Evolutionary conservation across 129 eudicot species (phyloP).

Genomic region (Centaurea solstitialis): DNA sequence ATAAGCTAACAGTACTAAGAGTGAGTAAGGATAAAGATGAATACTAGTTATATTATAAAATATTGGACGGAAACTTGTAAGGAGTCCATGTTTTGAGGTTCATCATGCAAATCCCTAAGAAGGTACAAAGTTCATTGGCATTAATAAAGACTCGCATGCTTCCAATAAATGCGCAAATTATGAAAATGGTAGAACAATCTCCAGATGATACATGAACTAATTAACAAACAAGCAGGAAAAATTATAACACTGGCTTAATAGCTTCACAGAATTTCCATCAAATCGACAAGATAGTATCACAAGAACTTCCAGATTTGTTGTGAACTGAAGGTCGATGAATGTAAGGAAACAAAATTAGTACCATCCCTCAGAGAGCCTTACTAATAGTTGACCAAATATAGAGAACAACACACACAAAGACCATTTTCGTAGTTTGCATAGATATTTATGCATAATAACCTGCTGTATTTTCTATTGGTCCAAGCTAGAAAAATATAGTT

Average conservation of each 20-base stretch:
- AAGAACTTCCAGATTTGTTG: background rate
- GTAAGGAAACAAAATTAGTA: background rate
- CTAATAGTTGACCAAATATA: conserved; percentile 1
- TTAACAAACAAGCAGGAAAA: background rate
- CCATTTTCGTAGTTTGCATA: background rate
- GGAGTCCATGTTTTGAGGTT: background rate
- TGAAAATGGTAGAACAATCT: background rate
- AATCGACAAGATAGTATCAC: background rate
- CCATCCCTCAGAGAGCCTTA: background rate
- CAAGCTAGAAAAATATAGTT: background rate
- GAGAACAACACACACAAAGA: background rate
- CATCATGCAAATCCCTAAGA: background rate
- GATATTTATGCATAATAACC: conserved; percentile 7
- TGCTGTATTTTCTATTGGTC: background rate
- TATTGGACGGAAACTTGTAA: background rate
- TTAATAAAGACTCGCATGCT: background rate
- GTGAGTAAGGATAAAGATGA: background rate
- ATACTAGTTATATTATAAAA: background rate
- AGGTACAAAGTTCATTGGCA: background rate
- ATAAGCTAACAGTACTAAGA: background rate
- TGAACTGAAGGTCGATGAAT: background rate
- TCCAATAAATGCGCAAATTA: background rate
- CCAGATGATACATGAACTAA: background rate
- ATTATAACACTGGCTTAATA: background rate
- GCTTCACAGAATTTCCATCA: background rate